Evolutionary conservation across 306 rosid species (phyloP).

Genomic region (Ochetophila trinervis): DNA sequence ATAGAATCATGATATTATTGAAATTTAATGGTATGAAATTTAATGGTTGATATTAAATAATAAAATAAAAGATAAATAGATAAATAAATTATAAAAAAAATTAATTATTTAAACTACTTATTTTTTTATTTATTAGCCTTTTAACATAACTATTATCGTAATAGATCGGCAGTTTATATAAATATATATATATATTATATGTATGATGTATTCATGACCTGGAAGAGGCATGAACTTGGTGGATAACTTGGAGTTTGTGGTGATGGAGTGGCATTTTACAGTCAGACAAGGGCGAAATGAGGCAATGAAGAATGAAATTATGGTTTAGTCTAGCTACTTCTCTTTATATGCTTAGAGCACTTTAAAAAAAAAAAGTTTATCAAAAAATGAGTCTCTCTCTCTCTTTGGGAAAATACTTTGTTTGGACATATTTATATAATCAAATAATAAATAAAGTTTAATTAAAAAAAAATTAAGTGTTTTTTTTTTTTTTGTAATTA

Average conservation of each 20-base stretch:
- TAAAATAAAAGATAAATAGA: no score
- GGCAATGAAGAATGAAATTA: slow-evolving; percentile 35
- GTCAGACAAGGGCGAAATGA: slow-evolving; percentile 50
- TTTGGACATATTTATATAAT: slow-evolving; percentile 52
- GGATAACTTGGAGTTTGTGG: background rate
- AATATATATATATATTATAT: no score
- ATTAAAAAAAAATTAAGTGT: slow-evolving; percentile 33
- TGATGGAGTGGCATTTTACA: slow-evolving; percentile 19
- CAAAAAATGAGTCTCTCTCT: slow-evolving; percentile 24
- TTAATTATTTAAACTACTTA: no score
- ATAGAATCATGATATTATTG: no score
- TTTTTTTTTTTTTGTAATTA: no score
- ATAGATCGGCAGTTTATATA: no score
- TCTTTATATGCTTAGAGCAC: slow-evolving; percentile 27
- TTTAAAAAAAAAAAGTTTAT: no score
- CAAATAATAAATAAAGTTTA: slow-evolving; percentile 60
- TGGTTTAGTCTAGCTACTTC: slow-evolving; percentile 6
- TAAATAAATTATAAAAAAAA: no score
- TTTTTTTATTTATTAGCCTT: no score
- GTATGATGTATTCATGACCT: background rate
- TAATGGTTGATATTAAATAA: no score
- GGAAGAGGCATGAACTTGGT: slow-evolving; percentile 16
- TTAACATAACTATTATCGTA: no score
- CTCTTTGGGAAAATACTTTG: slow-evolving; percentile 50
- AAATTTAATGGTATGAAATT: no score